These are phyloP conservation scores for Reutealis trisperma DNA, from an alignment of 345 rosid species.

Conservation along the genomic window DNA sequence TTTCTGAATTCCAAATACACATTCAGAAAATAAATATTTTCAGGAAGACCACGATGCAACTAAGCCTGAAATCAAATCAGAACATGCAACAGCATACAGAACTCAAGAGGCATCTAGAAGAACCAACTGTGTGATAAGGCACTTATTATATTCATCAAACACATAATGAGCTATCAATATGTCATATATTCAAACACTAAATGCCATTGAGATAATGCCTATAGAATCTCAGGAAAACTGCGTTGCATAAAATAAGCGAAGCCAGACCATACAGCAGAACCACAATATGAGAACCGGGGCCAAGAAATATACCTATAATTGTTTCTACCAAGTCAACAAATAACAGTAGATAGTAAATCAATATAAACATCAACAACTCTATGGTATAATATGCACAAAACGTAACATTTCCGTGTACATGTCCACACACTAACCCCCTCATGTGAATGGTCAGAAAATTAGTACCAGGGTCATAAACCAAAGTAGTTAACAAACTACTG, in stretches of 20 bases:
- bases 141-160: not conserved
- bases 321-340: not conserved
- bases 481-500: not conserved
- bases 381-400: not conserved
- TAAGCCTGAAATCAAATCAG: not conserved
- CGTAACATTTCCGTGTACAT: not conserved
- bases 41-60: constrained; percentile 6
- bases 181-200: not conserved
- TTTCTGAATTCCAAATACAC: not conserved
- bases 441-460: not conserved
- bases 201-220: too few relatives aligned
- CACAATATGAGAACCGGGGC: not conserved
- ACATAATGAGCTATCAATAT: not conserved
- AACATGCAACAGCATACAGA: not conserved
- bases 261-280: not conserved
- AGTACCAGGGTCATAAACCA: not conserved
- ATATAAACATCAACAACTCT: not conserved
- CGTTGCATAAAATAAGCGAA: not conserved
- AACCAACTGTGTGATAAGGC: not conserved
- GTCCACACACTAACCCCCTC: not conserved
- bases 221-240: too few relatives aligned
- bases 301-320: not conserved
- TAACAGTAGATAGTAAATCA: not conserved
- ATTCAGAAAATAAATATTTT: constrained; percentile 3
- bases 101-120: not conserved